Evolutionary conservation across 129 eudicot species (phyloP).

Genomic region (Mikania micrantha): DNA sequence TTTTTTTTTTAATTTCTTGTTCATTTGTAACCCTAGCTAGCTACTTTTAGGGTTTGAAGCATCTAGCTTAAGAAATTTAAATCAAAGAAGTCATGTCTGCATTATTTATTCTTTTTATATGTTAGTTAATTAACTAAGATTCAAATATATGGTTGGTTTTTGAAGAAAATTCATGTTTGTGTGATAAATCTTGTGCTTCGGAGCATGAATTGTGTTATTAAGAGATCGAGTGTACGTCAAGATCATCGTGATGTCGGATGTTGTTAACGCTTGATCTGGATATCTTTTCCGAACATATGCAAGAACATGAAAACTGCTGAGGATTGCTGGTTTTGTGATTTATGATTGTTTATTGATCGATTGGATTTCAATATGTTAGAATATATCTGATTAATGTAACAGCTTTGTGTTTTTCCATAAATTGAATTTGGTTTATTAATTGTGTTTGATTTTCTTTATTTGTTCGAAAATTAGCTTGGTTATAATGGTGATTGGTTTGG

Average conservation of each 20-base stretch:
- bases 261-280: background rate
- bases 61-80: background rate
- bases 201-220: background rate
- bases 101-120: background rate
- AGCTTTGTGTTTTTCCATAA: background rate
- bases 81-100: slow-evolving; percentile 4
- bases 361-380: background rate
- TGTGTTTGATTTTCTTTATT: background rate
- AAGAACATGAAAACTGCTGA: background rate
- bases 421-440: background rate
- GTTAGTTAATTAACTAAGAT: no score
- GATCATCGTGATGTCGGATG: background rate
- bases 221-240: background rate
- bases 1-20: background rate
- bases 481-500: background rate
- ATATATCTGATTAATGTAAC: background rate
- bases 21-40: slow-evolving; percentile 21
- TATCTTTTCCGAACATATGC: no score
- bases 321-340: background rate
- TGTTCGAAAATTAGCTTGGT: background rate
- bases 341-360: background rate
- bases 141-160: background rate
- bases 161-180: no score
- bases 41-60: slow-evolving; percentile 24
- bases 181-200: background rate